Conservation (phyloP, 2,329 filamentous ascomycete genomes). For the Diplocarpon rosae region DNA sequence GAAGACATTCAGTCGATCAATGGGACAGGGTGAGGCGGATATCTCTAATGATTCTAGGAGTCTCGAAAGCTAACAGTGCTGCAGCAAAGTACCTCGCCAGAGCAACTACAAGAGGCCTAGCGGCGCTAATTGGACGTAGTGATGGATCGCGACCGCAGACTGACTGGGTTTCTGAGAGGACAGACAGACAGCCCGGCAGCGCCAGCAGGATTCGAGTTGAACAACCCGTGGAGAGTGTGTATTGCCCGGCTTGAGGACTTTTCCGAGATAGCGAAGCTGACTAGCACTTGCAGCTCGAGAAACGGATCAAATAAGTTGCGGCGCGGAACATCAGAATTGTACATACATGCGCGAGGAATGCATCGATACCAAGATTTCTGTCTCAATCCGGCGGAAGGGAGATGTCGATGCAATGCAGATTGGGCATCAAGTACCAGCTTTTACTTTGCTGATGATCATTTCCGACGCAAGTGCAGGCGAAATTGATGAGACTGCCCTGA, state of each 20-base stretch:
- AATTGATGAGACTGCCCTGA: no score
- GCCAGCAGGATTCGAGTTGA: constrained; percentile 31
- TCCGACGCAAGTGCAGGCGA: no score
- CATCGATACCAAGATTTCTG: neutral
- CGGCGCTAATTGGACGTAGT: constrained; percentile 24
- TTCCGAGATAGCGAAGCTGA: constrained; percentile 3
- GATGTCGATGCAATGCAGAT: no score
- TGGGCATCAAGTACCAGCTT: no score
- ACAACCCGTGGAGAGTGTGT: constrained; percentile 33
- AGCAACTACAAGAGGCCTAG: neutral
- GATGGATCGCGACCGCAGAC: constrained; percentile 33
- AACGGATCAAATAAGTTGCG: constrained; percentile 21
- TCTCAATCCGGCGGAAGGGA: neutral
- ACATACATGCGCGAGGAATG: constrained; percentile 11
- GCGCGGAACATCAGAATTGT: constrained; percentile 8
- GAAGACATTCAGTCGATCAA: constrained; percentile 30
- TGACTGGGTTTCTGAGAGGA: constrained; percentile 31
- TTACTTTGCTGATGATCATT: no score
- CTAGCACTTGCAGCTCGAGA: constrained; percentile 21
- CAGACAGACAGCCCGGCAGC: constrained; percentile 30
- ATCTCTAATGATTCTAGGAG: neutral
- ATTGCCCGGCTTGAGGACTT: neutral
- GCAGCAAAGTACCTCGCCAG: constrained; percentile 27
- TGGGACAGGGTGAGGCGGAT: constrained; percentile 30
- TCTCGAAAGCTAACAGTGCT: constrained; percentile 17